Evolutionary conservation across 1,139 yeast genomes (phyloP).

Genomic region (Zygoascus sp.): DNA sequence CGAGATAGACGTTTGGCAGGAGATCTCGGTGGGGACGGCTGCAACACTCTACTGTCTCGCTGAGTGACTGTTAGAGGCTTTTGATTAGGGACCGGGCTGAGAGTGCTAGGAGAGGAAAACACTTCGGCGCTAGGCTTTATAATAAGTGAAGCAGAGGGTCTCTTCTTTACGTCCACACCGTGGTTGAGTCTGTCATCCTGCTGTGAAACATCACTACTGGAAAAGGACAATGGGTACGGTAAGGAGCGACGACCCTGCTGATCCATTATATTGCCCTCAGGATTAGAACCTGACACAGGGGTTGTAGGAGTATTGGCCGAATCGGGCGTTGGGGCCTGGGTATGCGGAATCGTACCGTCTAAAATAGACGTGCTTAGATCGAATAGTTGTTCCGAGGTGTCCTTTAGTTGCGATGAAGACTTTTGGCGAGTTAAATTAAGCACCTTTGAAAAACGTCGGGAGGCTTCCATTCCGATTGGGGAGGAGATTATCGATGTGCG

Average conservation of each 20-base stretch:
- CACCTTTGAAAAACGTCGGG: background rate
- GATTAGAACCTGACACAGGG: background rate
- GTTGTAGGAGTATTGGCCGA: constrained; percentile 2
- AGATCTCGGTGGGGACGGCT: background rate
- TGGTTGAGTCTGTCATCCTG: background rate
- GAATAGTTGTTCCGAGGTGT: background rate
- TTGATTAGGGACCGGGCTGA: background rate
- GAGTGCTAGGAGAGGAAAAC: background rate
- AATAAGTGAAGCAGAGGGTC: background rate
- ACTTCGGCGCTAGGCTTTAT: background rate
- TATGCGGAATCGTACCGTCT: background rate
- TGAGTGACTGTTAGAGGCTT: background rate
- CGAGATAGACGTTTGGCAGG: background rate
- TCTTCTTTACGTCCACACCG: background rate
- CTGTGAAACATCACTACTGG: background rate
- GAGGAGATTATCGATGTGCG: background rate
- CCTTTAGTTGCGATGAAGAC: background rate
- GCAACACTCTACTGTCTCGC: background rate
- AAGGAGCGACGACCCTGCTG: background rate
- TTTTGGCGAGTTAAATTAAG: background rate
- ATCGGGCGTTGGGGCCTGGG: constrained; percentile 1
- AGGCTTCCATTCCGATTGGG: constrained; percentile 1
- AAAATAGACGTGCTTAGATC: background rate
- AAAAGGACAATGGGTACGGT: background rate
- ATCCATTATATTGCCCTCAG: background rate